Evolutionary conservation across 139 green algal genomes (phyloP).

Genomic region (Picochlorum costavermella): DNA sequence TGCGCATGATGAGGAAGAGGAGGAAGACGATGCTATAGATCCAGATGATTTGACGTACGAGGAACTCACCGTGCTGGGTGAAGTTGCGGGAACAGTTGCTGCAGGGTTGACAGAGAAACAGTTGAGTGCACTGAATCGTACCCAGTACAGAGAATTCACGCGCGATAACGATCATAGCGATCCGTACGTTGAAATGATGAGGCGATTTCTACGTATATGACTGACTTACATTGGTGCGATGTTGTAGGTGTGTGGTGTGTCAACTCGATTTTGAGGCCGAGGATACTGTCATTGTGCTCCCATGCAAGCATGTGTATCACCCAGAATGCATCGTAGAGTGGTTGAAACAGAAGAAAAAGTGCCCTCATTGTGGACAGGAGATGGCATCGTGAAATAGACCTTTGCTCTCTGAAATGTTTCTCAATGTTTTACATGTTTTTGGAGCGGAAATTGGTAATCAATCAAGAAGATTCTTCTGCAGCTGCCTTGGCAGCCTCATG

Average conservation of each 20-base stretch:
- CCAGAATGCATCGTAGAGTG: slow-evolving; percentile 34
- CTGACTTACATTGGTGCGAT: too few relatives aligned
- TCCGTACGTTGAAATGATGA: slow-evolving; percentile 3
- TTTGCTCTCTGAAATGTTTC: too few relatives aligned
- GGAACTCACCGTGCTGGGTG: slow-evolving; percentile 33
- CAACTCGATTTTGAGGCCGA: slow-evolving; percentile 33
- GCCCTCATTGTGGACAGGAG: slow-evolving; percentile 9
- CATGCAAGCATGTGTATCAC: slow-evolving; percentile 40
- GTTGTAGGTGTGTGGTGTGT: slow-evolving; percentile 27
- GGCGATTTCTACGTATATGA: slow-evolving; percentile 2
- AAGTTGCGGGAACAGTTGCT: slow-evolving; percentile 34
- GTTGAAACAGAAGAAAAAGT: slow-evolving; percentile 38
- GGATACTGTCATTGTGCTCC: slow-evolving; percentile 29
- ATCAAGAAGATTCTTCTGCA: slow-evolving; percentile 3
- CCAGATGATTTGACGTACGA: slow-evolving; percentile 38
- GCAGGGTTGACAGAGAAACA: slow-evolving; percentile 8
- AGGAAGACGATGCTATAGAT: slow-evolving; percentile 14
- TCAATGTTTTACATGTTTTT: too few relatives aligned
- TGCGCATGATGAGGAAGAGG: not conserved
- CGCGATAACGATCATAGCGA: not conserved
- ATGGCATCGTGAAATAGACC: not conserved
- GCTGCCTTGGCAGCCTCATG: slow-evolving; percentile 28
- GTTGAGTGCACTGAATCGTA: slow-evolving; percentile 18
- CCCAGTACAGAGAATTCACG: slow-evolving; percentile 12
- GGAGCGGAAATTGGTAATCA: too few relatives aligned